Percentiles rank a stretch among this genome's conserved stretches.
These are phyloP conservation scores for Fusarium sp. DNA, from an alignment of 2,329 filamentous ascomycete species.

Conservation along the genomic window DNA sequence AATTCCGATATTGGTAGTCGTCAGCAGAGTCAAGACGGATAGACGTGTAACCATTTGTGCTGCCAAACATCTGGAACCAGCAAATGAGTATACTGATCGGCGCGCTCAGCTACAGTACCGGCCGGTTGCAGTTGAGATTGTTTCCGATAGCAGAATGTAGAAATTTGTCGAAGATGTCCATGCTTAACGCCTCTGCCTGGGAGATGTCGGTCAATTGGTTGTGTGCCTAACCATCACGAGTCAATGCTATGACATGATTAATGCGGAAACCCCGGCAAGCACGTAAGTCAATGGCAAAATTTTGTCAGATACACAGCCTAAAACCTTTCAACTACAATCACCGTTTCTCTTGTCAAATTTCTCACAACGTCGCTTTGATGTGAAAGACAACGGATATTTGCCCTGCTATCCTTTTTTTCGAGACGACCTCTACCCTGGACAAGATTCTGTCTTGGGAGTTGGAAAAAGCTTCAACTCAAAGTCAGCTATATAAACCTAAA, in stretches of 20 bases:
- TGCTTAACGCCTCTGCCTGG: not conserved
- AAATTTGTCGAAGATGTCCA: not conserved
- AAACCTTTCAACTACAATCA: too few species aligned
- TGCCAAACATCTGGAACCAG: not conserved
- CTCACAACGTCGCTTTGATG: not conserved
- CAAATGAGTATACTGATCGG: not conserved
- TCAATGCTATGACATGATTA: constrained; percentile 10
- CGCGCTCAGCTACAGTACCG: not conserved
- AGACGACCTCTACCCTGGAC: not conserved
- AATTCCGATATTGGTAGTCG: not conserved
- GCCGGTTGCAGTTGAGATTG: not conserved
- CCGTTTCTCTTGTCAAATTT: not conserved
- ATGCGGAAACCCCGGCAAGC: constrained; percentile 8
- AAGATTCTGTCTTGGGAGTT: fast-evolving
- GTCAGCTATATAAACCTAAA: fast-evolving
- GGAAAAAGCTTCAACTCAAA: fast-evolving
- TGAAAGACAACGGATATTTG: not conserved
- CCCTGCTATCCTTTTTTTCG: not conserved
- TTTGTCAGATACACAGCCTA: not conserved
- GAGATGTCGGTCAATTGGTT: not conserved
- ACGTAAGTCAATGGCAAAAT: constrained; percentile 3
- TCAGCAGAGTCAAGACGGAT: not conserved
- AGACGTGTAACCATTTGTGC: not conserved
- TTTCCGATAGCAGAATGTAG: not conserved
- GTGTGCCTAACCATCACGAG: not conserved